Base-by-base conservation (phyloP, 1,139 yeast species). In the Wickerhamomyces sp. region DNA sequence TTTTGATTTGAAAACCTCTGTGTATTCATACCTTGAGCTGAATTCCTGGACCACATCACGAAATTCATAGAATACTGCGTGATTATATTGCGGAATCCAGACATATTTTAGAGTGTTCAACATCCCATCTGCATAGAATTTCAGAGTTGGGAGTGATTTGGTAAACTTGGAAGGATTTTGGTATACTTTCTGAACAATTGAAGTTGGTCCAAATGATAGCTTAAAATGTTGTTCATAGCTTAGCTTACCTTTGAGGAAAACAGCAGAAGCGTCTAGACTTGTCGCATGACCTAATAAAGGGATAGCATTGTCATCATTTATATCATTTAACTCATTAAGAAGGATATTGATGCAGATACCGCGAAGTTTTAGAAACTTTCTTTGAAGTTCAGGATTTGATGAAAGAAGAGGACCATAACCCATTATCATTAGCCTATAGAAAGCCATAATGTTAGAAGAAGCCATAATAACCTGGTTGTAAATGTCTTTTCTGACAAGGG, bases 141-240 rank as follows among this genome's bases (percentile, higher is more conserved):
- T 28, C 26, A 41, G 33, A 22, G 44, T 14, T 3, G 35, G 21
- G 7, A 48, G 20, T n/a, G 48, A 39, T 3, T 33, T 28, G 2
- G 28, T 25, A 3, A 48, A 40, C 27, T 46, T 49, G 3, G 22
- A 33, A 38, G 51, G 54, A 7, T 33, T 29, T 5, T 51, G 28
- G 10, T 33, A 24, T 4, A 30, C 32, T n/a, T 30, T 20, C 12
- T 18, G 16, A 7, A 30, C 7, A 10, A 30, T 19, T 19, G 32
- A 19, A 4, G 24, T 19, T 20, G 32, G 32, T 13, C 32, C 32
- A 17, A 10, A 13, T 4, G 32, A 19, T 5, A 30, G 24, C 20
- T 18, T 20, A n/a, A 30, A 30, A 20, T 30, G 16, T 13, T 30
- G 24, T 13, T 20, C 14, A 20, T 30, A 30, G 12, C 8, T 15